Evolutionary conservation across 2,329 filamentous ascomycete species (phyloP).

Genomic region (Fusarium albidum): DNA sequence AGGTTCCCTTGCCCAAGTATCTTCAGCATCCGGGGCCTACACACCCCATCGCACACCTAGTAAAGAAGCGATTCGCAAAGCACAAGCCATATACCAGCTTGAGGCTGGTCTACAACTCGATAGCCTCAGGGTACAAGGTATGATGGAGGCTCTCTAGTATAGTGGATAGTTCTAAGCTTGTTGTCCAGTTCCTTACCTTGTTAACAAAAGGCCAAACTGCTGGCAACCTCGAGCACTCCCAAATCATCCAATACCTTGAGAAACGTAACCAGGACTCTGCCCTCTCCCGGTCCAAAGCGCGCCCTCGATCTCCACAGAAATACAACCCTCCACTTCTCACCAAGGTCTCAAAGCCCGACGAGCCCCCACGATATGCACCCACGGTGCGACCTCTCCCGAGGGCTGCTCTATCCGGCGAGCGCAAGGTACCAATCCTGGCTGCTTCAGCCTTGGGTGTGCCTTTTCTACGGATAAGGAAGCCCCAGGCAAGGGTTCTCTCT

Average conservation of each 20-base stretch:
- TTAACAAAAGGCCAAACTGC: conserved; percentile 48
- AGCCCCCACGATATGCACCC: conserved; percentile 57
- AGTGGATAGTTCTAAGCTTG: conserved; percentile 5
- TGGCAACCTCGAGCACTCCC: conserved; percentile 50
- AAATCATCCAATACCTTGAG: conserved; percentile 53
- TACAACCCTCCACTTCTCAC: conserved; percentile 41
- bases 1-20: conserved; percentile 61
- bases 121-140: conserved; percentile 75
- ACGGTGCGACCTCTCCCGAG: conserved; percentile 58
- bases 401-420: conserved; percentile 48
- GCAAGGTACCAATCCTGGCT: conserved; percentile 63
- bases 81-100: conserved; percentile 66
- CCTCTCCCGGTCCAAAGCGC: conserved; percentile 29
- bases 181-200: conserved; percentile 51
- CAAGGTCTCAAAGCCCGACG: conserved; percentile 44
- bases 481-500: conserved; percentile 68
- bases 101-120: conserved; percentile 66
- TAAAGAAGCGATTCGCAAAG: conserved; percentile 69
- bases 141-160: conserved; percentile 5
- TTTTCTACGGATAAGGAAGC: conserved; percentile 72
- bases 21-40: conserved; percentile 36
- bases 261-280: conserved; percentile 34
- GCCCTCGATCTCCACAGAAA: conserved; percentile 25
- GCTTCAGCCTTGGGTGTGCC: conserved; percentile 64
- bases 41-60: conserved; percentile 62